A percentile compares a stretch with the other conserved stretches of the same genome.
Conservation (phyloP, 176 grass and related monocot genomes). For the Saccharum officinarum region DNA sequence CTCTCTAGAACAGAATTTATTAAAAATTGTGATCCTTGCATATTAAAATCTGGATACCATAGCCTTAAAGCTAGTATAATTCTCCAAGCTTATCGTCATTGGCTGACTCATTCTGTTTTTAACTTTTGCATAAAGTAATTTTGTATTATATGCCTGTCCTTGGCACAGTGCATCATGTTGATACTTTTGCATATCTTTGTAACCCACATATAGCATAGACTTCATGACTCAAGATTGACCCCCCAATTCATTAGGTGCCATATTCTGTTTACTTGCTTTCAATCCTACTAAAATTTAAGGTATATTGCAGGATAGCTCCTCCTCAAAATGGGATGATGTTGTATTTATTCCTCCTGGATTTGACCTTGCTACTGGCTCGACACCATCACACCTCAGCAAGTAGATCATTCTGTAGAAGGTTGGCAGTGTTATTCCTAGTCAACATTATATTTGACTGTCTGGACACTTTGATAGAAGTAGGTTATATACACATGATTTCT, state of each 20-base stretch:
- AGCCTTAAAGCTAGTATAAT: neutral
- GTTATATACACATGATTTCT: neutral
- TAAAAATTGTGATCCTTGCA: neutral
- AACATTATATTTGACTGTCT: neutral
- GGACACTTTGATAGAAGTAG: conserved; percentile 6
- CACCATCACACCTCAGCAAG: neutral
- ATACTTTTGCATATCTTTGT: neutral
- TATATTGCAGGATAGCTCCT: conserved; percentile 64
- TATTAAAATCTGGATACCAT: neutral
- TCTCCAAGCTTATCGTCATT: neutral
- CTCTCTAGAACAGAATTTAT: neutral
- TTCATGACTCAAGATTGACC: neutral
- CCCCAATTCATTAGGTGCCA: neutral
- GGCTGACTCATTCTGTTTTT: neutral
- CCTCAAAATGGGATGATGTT: conserved; percentile 70
- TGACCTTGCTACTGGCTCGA: conserved; percentile 46
- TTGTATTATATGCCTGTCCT: neutral
- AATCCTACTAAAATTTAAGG: conserved; percentile 23
- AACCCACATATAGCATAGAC: neutral
- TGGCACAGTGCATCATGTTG: neutral
- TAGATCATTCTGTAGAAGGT: conserved; percentile 31
- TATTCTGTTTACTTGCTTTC: neutral
- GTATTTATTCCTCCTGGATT: conserved; percentile 96
- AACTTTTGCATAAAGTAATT: neutral
- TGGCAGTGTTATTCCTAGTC: neutral